A percentile compares a stretch with the other conserved stretches of the same genome.
Conservation (phyloP, 805 yeast genomes). For the Phaffomyces thermotolerans region DNA sequence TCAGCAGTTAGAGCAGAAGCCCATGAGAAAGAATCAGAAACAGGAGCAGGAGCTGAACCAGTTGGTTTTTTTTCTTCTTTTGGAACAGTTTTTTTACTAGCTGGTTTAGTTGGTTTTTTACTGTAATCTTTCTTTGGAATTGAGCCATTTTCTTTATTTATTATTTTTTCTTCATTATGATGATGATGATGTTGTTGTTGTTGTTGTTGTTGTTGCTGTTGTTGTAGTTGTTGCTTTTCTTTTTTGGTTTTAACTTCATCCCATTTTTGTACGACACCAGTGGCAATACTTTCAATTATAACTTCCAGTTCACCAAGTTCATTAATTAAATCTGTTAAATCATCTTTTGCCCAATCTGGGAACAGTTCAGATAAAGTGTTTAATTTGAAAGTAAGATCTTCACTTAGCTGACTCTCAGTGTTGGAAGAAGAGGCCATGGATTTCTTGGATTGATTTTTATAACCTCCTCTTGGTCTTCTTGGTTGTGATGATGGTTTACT, state of each 20-base stretch:
- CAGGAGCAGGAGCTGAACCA: conserved; percentile 14
- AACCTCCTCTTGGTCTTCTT: conserved; percentile 26
- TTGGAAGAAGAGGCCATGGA: conserved; percentile 20
- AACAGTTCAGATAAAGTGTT: conserved; percentile 72
- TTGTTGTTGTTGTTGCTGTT: conserved; percentile 3
- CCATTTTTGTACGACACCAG: conserved; percentile 89
- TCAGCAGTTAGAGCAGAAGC: conserved; percentile 23
- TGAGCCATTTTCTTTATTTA: conserved; percentile 16
- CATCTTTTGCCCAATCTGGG: conserved; percentile 91
- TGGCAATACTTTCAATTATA: conserved; percentile 81
- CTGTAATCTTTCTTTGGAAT: conserved; percentile 8
- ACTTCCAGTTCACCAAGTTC: conserved; percentile 74
- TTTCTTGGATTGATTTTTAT: conserved; percentile 42
- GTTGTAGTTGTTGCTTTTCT: conserved; percentile 32
- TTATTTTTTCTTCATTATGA: conserved; percentile 16
- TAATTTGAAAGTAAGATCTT: conserved; percentile 33
- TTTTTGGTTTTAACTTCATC: conserved; percentile 80
- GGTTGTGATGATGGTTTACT: conserved; percentile 9
- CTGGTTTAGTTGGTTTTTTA: conserved; percentile 9
- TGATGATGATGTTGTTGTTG: not conserved
- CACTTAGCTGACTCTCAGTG: conserved; percentile 19
- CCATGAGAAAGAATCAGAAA: conserved; percentile 21
- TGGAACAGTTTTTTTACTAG: conserved; percentile 13
- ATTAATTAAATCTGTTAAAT: conserved; percentile 63
- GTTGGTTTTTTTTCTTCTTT: conserved; percentile 11